A percentile compares a stretch with the other conserved stretches of the same genome.
Conservation (phyloP, 345 rosid species). For the Populus alba region DNA sequence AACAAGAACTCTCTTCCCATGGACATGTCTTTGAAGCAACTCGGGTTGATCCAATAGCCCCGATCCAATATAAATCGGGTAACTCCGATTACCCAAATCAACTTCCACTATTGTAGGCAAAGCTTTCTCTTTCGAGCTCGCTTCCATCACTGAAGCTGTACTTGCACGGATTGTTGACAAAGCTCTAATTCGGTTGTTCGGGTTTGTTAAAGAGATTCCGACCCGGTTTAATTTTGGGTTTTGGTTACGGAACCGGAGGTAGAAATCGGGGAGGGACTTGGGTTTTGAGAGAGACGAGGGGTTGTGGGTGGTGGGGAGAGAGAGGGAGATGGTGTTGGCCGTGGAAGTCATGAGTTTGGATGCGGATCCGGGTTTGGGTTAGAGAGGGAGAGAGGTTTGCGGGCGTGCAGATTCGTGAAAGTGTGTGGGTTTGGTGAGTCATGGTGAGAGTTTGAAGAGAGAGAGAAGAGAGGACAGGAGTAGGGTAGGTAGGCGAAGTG, state of each 20-base stretch:
- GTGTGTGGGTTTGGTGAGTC: slow-evolving; percentile 18
- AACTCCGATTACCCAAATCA: slow-evolving; percentile 86
- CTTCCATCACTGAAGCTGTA: slow-evolving; percentile 58
- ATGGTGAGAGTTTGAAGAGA: slow-evolving; percentile 4
- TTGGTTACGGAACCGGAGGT: slow-evolving; percentile 29
- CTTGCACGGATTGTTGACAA: slow-evolving; percentile 38
- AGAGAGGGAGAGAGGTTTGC: background rate
- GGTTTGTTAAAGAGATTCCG: slow-evolving; percentile 21
- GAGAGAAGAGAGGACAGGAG: slow-evolving; percentile 10
- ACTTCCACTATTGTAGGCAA: slow-evolving; percentile 72
- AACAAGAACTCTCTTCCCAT: slow-evolving; percentile 91
- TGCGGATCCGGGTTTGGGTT: slow-evolving; percentile 5
- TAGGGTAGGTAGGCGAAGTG: slow-evolving; percentile 6
- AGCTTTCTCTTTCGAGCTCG: slow-evolving; percentile 26
- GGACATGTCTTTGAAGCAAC: slow-evolving; percentile 91
- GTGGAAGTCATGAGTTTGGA: slow-evolving; percentile 50
- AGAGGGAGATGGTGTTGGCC: slow-evolving; percentile 46
- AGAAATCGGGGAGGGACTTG: slow-evolving; percentile 18
- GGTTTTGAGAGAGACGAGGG: slow-evolving; percentile 3
- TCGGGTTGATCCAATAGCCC: slow-evolving; percentile 76
- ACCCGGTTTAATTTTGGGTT: slow-evolving; percentile 28
- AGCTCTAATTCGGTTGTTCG: background rate
- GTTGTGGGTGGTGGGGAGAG: slow-evolving; percentile 32
- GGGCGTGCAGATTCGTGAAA: slow-evolving; percentile 13
- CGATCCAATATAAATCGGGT: slow-evolving; percentile 92